Percentiles rank a stretch among this genome's conserved stretches.
These are phyloP conservation scores for Xerocomus amazonicus DNA, from an alignment of 1,284 basidiomycete genomes.

Conservation along the genomic window DNA sequence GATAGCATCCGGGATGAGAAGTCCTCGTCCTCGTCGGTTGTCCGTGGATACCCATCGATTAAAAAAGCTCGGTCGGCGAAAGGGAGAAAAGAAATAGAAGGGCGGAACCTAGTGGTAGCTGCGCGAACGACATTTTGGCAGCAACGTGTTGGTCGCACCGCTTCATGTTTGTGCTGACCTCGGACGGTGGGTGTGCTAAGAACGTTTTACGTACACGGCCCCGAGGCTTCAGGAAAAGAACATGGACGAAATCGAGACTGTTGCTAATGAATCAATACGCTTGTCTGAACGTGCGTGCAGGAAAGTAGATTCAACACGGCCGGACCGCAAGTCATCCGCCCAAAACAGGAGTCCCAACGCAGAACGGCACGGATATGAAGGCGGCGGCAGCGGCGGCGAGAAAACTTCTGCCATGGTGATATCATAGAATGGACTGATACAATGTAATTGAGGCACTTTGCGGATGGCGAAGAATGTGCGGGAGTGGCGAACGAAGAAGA, in stretches of 20 bases:
- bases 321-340: background rate
- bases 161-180: constrained; percentile 17
- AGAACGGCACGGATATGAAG: constrained; percentile 12
- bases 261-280: background rate
- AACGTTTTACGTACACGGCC: constrained; percentile 2
- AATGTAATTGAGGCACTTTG: constrained; percentile 3
- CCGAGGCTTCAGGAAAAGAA: constrained; percentile 11
- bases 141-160: constrained; percentile 27
- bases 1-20: background rate
- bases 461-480: background rate
- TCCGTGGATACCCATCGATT: constrained; percentile 1
- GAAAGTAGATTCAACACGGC: background rate
- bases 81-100: background rate
- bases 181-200: background rate
- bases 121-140: constrained; percentile 6
- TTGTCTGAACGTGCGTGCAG: background rate
- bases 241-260: background rate
- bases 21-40: constrained; percentile 4
- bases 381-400: constrained; percentile 5
- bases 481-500: background rate
- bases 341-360: constrained; percentile 2
- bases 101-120: constrained; percentile 6
- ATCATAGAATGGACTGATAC: background rate
- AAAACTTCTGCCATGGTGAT: constrained; percentile 3
- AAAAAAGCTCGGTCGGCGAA: constrained; percentile 1